A percentile compares a stretch with the other conserved stretches of the same genome.
Conservation (phyloP, 1,139 yeast species). For the Blastobotrys indianensis region DNA sequence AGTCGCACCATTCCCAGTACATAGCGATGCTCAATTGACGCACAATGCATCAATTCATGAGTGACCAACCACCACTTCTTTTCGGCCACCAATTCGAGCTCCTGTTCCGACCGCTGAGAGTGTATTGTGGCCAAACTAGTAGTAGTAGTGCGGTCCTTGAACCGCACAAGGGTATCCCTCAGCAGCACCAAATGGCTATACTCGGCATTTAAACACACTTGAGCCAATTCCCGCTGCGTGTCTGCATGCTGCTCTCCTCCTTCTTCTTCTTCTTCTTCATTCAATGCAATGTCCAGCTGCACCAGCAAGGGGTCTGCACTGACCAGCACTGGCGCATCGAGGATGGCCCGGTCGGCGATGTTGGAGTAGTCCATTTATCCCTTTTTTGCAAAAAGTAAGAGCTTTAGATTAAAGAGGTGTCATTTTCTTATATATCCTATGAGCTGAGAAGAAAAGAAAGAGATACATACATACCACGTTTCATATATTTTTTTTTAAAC, state of each 20-base stretch:
- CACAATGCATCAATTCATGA: slow-evolving; percentile 3
- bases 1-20: too few relatives aligned
- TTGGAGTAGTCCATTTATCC: slow-evolving; percentile 7
- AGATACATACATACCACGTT: too few relatives aligned
- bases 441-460: too few relatives aligned
- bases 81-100: slow-evolving; percentile 6
- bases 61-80: slow-evolving; percentile 6
- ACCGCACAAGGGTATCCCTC: slow-evolving; percentile 6
- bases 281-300: slow-evolving; percentile 9
- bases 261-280: not conserved
- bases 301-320: not conserved
- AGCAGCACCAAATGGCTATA: slow-evolving; percentile 6
- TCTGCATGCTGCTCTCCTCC: not conserved
- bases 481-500: too few relatives aligned
- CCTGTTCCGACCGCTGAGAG: not conserved
- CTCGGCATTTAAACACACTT: too few relatives aligned
- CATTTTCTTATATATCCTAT: too few relatives aligned
- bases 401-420: too few relatives aligned
- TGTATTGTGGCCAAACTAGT: too few relatives aligned
- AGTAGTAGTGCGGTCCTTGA: not conserved
- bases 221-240: not conserved
- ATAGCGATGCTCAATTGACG: too few relatives aligned
- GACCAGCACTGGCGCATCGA: slow-evolving; percentile 6
- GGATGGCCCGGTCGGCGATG: slow-evolving; percentile 1
- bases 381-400: not conserved